Evolutionary conservation across 2,329 filamentous ascomycete genomes (phyloP).

Genomic region (Paecilomyces dactylethromorphus): DNA sequence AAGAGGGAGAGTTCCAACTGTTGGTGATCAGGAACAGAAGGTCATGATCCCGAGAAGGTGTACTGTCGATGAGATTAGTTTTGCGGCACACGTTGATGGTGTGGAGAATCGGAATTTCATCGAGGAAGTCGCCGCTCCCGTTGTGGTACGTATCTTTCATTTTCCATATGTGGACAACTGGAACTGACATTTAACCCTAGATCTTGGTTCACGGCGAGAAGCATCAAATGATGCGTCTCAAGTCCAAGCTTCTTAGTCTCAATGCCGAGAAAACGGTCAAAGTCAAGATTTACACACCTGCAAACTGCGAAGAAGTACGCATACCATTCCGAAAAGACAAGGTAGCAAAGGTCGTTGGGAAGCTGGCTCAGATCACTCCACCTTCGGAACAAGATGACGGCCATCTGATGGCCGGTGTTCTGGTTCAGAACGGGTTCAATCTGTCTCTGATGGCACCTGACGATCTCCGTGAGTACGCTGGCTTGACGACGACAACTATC

Average conservation of each 20-base stretch:
- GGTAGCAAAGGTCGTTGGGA: constrained; percentile 90
- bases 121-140: constrained; percentile 83
- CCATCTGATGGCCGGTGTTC: constrained; percentile 73
- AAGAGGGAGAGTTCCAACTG: constrained; percentile 56
- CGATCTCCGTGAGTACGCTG: constrained; percentile 90
- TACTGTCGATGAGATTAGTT: constrained; percentile 89
- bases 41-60: constrained; percentile 88
- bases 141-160: constrained; percentile 63
- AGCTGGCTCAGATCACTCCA: constrained; percentile 74
- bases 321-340: constrained; percentile 97
- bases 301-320: constrained; percentile 88
- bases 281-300: constrained; percentile 86
- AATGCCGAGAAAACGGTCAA: constrained; percentile 75
- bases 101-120: constrained; percentile 96
- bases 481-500: constrained; percentile 92
- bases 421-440: constrained; percentile 97
- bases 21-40: constrained; percentile 66
- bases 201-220: constrained; percentile 96
- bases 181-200: constrained; percentile 36
- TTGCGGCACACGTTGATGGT: constrained; percentile 94
- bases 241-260: constrained; percentile 88
- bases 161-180: background rate
- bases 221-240: constrained; percentile 95
- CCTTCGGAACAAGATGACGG: constrained; percentile 46
- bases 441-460: constrained; percentile 95